A percentile compares a stretch with the other conserved stretches of the same genome.
phyloP scores from a whole-genome alignment of 2,329 filamentous ascomycete genomes.

The Dothideomycetes sp. region DNA sequence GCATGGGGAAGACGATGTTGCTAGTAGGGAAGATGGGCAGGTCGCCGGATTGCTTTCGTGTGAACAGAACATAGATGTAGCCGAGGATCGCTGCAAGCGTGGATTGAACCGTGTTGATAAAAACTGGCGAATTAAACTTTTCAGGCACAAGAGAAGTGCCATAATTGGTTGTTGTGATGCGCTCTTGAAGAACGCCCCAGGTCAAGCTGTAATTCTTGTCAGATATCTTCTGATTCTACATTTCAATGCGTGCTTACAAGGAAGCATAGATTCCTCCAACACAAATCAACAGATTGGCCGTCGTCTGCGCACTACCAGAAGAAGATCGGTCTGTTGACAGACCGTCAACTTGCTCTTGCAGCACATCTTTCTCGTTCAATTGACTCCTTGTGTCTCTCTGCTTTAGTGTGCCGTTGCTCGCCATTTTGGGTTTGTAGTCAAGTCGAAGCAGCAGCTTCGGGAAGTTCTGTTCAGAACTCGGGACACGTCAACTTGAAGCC shows the following conservation, averaged over 20 bases:
- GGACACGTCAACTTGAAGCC: background rate
- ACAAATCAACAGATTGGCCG: conserved; percentile 67
- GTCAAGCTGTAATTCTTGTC: conserved; percentile 52
- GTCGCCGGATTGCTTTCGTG: conserved; percentile 35
- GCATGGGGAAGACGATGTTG: conserved; percentile 65
- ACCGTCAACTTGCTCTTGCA: conserved; percentile 15
- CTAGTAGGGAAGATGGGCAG: conserved; percentile 66
- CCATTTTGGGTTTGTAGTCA: conserved; percentile 1
- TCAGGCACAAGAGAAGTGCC: conserved; percentile 52
- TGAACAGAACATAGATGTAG: conserved; percentile 65
- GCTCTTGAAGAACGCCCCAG: conserved; percentile 95
- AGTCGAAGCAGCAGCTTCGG: background rate
- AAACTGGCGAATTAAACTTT: conserved; percentile 86
- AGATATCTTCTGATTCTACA: background rate
- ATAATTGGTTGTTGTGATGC: conserved; percentile 88
- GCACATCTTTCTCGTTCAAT: conserved; percentile 4
- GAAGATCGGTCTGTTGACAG: conserved; percentile 11
- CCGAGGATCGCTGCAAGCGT: conserved; percentile 77
- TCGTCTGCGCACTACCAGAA: conserved; percentile 16
- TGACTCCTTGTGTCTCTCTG: conserved; percentile 7
- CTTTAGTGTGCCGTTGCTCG: conserved; percentile 11
- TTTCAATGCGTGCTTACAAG: conserved; percentile 53
- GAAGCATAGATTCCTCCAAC: conserved; percentile 95
- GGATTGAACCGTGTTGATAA: conserved; percentile 94
- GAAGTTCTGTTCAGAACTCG: background rate